Base-by-base conservation (phyloP, 495 filamentous ascomycete species). In the Tuber magnatum region DNA sequence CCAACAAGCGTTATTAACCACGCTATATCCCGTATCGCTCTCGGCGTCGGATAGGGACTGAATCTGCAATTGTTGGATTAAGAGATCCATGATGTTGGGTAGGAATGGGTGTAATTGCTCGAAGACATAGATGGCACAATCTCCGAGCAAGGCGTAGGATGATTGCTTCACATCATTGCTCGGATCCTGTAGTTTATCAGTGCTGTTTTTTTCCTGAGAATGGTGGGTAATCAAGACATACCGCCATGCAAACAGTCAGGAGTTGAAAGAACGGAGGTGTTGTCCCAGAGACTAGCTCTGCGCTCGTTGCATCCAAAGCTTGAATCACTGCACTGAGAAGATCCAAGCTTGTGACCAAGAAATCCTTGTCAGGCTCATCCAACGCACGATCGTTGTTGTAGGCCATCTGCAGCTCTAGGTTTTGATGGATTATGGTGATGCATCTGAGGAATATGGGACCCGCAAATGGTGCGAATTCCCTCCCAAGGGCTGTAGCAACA, bases 1-100 rank as follows among this genome's bases (percentile, higher is more conserved):
- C 95, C 95, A 99, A 86, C 96, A 98, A 42, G 95, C 94, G 82
- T 99, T 99, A 87, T 98, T 99, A 74, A 98, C 88, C 28, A 97
- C 94, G 68, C 92, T 91, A 83, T 97, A 98, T 12, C 90, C 90
- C 12, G 89, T 92, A 38, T 91, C 88, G 41, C 91, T 87, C 75
- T 93, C 91, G 70, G 93, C 90, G 71, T 92, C 89, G 10, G 89
- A 84, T 69, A 93, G 89, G 70, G 88, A 85, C 74, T 93, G 91
- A 68, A 98, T 85, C 80, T 98, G 94, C 44, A 99, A 86, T 79
- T 97, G 93, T 74, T 90, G 88, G 80, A 97, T 88, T n/a, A 97
- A 85, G 14, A 92, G 87, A 3, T 93, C 91, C 82, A 97, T 84
- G 68, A 98, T 86, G 51, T 83, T 87, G 4, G 90, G 88, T 41